These are phyloP conservation scores for Tulasnella sp. DNA, from an alignment of 768 basidiomycete species.

Conservation along the genomic window DNA sequence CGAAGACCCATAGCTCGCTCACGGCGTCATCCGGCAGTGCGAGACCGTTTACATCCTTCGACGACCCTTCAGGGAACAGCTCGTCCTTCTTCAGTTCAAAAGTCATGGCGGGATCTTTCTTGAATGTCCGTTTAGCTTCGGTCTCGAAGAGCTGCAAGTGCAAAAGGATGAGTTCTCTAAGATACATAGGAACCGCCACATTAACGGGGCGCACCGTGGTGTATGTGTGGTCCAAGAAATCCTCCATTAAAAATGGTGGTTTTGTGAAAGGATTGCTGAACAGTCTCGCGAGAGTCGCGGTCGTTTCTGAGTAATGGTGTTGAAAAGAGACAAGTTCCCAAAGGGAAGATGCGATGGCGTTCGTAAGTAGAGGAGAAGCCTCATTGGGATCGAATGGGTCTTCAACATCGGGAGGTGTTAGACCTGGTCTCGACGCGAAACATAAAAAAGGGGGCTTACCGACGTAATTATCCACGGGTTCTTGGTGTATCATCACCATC, in stretches of 20 bases:
- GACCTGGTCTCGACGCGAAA: background rate
- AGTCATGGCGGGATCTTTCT: slow-evolving; percentile 62
- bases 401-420: slow-evolving; percentile 28
- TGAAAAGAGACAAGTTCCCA: slow-evolving; percentile 87
- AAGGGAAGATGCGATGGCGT: slow-evolving; percentile 79
- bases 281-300: slow-evolving; percentile 83
- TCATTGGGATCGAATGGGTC: slow-evolving; percentile 71
- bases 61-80: slow-evolving; percentile 7
- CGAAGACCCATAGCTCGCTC: slow-evolving; percentile 19
- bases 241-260: slow-evolving; percentile 82
- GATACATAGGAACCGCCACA: background rate
- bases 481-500: slow-evolving; percentile 76
- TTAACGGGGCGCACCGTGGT: slow-evolving; percentile 51
- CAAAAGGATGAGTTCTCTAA: background rate
- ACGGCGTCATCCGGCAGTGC: background rate
- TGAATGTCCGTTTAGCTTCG: slow-evolving; percentile 72
- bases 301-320: slow-evolving; percentile 77
- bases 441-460: background rate
- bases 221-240: slow-evolving; percentile 94
- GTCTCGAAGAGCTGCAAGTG: slow-evolving; percentile 73
- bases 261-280: slow-evolving; percentile 92
- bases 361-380: slow-evolving; percentile 66
- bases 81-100: slow-evolving; percentile 31
- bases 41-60: background rate
- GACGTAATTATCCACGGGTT: slow-evolving; percentile 19